A percentile compares a stretch with the other conserved stretches of the same genome.
These are phyloP conservation scores for Lentinula edodes DNA, from an alignment of 768 basidiomycete species.

Conservation along the genomic window DNA sequence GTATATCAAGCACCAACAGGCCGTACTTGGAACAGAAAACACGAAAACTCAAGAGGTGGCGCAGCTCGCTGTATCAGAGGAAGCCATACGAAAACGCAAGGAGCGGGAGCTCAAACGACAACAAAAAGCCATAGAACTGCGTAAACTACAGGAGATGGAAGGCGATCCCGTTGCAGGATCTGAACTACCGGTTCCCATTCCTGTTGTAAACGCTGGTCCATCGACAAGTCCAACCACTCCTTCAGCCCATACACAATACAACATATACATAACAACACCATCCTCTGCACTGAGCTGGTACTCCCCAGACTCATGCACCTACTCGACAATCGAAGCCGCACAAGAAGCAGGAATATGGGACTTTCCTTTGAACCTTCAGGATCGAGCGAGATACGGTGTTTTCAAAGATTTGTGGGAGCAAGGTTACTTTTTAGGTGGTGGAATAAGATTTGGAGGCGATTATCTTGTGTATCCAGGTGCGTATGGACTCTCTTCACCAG, in stretches of 20 bases:
- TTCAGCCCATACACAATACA: constrained; percentile 28
- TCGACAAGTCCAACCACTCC: not conserved
- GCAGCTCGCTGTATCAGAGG: constrained; percentile 46
- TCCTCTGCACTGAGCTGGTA: constrained; percentile 73
- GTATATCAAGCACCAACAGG: constrained; percentile 41
- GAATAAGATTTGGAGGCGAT: constrained; percentile 93
- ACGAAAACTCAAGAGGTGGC: constrained; percentile 35
- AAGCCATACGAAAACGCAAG: constrained; percentile 66
- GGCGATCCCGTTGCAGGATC: not conserved
- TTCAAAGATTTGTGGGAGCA: constrained; percentile 79
- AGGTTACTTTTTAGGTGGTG: constrained; percentile 84
- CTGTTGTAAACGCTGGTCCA: not conserved
- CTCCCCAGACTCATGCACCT: constrained; percentile 32
- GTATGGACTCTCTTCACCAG: constrained; percentile 16
- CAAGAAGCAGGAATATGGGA: constrained; percentile 68
- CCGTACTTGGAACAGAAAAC: constrained; percentile 42
- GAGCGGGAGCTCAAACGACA: constrained; percentile 50
- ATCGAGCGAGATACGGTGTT: constrained; percentile 74
- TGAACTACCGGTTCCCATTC: not conserved
- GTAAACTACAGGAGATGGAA: constrained; percentile 1
- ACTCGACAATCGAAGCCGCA: constrained; percentile 55
- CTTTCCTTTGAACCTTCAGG: constrained; percentile 59
- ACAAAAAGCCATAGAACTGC: constrained; percentile 14
- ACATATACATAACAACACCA: constrained; percentile 60
- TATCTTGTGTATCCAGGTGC: constrained; percentile 94